phyloP scores from a whole-genome alignment of 2,329 filamentous ascomycete species.

The Fusarium armeniacum region DNA sequence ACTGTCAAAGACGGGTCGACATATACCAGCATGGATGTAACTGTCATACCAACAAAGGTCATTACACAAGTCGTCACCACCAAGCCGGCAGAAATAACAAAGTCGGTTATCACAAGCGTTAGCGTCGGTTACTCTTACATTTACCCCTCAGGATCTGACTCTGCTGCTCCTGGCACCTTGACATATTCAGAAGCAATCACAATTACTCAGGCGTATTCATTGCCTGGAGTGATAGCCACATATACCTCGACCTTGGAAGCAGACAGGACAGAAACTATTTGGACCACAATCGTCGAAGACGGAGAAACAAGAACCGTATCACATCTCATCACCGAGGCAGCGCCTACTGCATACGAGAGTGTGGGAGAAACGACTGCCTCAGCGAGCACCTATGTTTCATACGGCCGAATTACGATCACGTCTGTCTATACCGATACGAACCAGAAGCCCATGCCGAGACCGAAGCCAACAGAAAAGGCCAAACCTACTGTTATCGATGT shows the following conservation, averaged over 20 bases:
- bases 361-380: conserved; percentile 45
- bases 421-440: conserved; percentile 41
- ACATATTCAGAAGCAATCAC: conserved; percentile 25
- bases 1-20: conserved; percentile 29
- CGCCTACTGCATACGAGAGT: conserved; percentile 28
- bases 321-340: conserved; percentile 18
- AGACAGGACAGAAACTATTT: conserved; percentile 21
- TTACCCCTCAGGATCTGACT: conserved; percentile 14
- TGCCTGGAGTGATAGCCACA: conserved; percentile 21
- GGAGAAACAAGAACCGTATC: conserved; percentile 31
- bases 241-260: conserved; percentile 17
- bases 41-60: conserved; percentile 33
- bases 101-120: conserved; percentile 15
- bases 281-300: conserved; percentile 28
- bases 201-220: conserved; percentile 18
- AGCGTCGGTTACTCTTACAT: conserved; percentile 31
- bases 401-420: conserved; percentile 47
- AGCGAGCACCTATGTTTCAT: conserved; percentile 45
- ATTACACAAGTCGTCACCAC: conserved; percentile 29
- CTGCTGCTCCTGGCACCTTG: conserved; percentile 10
- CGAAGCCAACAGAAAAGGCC: conserved; percentile 32
- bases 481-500: conserved; percentile 44
- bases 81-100: conserved; percentile 8
- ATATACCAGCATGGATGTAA: conserved; percentile 14
- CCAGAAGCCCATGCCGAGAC: conserved; percentile 19